Percentiles rank a stretch among this genome's conserved stretches.
These are phyloP conservation scores for Annona squamosa DNA, from an alignment of 164 flowering plant species.

Conservation along the genomic window DNA sequence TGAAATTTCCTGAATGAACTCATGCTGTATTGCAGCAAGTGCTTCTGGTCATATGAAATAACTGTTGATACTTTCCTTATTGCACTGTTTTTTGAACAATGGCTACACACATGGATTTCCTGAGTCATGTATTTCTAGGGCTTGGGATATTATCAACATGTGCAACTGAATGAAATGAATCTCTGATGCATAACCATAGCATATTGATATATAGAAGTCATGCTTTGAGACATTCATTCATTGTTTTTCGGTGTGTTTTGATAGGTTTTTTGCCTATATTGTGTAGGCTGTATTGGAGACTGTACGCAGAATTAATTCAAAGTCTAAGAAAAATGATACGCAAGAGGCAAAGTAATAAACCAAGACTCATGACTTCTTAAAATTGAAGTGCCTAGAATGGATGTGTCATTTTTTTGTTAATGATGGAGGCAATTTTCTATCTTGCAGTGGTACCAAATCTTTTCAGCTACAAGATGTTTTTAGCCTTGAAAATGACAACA, in stretches of 20 bases:
- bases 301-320: constrained; percentile 82
- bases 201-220: too few relatives aligned
- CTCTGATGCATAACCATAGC: too few relatives aligned
- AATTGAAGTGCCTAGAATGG: not conserved
- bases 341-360: constrained; percentile 60
- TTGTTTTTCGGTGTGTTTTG: not conserved
- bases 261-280: constrained; percentile 8
- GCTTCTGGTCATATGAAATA: too few relatives aligned
- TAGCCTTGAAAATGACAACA: constrained; percentile 64
- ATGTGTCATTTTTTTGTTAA: constrained; percentile 6
- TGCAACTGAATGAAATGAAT: too few relatives aligned
- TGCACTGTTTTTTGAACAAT: not conserved
- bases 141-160: not conserved
- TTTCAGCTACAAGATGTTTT: constrained; percentile 87
- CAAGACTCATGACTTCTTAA: not conserved
- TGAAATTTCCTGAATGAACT: not conserved
- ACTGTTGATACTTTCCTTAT: not conserved
- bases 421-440: constrained; percentile 11
- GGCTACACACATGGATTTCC: not conserved
- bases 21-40: not conserved
- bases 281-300: constrained; percentile 87
- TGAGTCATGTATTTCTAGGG: not conserved
- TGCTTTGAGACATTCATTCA: not conserved
- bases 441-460: constrained; percentile 66
- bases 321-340: constrained; percentile 72